Base-by-base conservation (phyloP, 2,329 filamentous ascomycete genomes). In the Fusarium albidum region DNA sequence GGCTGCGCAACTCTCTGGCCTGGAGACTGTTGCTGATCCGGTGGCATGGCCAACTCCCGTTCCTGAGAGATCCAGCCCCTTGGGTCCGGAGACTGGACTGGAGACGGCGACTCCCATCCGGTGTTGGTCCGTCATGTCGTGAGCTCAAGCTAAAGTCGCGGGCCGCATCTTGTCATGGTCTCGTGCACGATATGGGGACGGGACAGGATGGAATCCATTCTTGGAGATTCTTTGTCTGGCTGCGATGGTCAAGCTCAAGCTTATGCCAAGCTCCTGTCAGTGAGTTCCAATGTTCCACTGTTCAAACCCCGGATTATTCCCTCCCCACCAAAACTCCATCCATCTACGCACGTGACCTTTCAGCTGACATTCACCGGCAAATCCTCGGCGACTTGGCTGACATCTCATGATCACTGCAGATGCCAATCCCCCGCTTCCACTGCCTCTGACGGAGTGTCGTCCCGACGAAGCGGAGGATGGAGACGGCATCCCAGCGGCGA, bases 381-480 rank as follows among this genome's bases (percentile, higher is more conserved):
- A 35, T 11, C 39, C 5, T 45, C 51, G 15, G n/a, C 7, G 13
- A 12, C 31, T 45, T 4, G 3, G 13, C 26, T 33, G 11, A 14
- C n/a, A 42, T 35, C 49, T 39, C 35, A 17, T 35, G 34, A 35
- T 32, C 11, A 38, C 31, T 31, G n/a, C 25, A 28, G 34, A 28
- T 8, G 17, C 26, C 25, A 21, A 37, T 27, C 33, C 32, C 17
- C 8, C 40, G 40, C 14, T 33, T 39, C 10, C 39, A 28, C 40
- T 49, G 49, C 28, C 27, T 17, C 34, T 43, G 44, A 27, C 61
- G 61, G 61, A 60, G 42, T 47, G 21, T 60, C 61, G 61, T 57
- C 40, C 61, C 61, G 61, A 55, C 28, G 47, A 59, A 52, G 58
- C 61, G 61, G 49, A 13, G 26, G 47, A 39, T 38, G 28, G 49